Evolutionary conservation across 2,329 filamentous ascomycete genomes (phyloP), one percentile per base, ranked within the genome.

Genomic region (Ascosphaera apis): DNA sequence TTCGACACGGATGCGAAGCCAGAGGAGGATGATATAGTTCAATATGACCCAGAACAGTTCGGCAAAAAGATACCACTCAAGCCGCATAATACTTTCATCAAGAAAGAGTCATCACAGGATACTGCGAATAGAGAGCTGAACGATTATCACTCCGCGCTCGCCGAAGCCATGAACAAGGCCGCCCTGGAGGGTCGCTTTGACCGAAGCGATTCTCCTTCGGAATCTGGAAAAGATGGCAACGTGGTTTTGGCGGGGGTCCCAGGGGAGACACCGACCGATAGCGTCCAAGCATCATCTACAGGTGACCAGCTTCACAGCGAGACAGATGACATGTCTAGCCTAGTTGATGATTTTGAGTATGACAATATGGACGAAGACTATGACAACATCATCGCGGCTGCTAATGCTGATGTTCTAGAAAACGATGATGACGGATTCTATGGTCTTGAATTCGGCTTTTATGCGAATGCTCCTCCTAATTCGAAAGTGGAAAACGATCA

Each of bases 381-480:
- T 44, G 84, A 93, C 46, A 72, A 74, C 21, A 88, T 95, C 45
- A 91, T 98, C 40, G 86, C 84, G 0, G 88, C 83, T 39, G 88
- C 88, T 3, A 98, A 98, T 46, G 84, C 86, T 1, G 84, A 88
- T 51, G 88, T 79, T 1, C 63, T 98, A 5, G 86, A 88, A 33
- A 84, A 82, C 44, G 88, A 98, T 48, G 76, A 76, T 4, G 86
- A 93, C 43, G 86, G 82, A 0, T 91, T 88, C 60, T 98, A 98
- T 49, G 88, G 88, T 0, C 76, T 83, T 45, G 88, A 98, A 52
- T 98, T 98, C 49, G 84, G 83, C 1, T 98, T 98, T 53, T 98
- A 92, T 52, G 82, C 84, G 16, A 54, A 57, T 13, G 52, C 56
- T 8, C 52, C 62, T 33, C 63, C 61, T 15, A 60, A 57, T 19